Evolutionary conservation across 1,139 yeast species (phyloP).

Genomic region (Scheffersomyces illinoinensis): DNA sequence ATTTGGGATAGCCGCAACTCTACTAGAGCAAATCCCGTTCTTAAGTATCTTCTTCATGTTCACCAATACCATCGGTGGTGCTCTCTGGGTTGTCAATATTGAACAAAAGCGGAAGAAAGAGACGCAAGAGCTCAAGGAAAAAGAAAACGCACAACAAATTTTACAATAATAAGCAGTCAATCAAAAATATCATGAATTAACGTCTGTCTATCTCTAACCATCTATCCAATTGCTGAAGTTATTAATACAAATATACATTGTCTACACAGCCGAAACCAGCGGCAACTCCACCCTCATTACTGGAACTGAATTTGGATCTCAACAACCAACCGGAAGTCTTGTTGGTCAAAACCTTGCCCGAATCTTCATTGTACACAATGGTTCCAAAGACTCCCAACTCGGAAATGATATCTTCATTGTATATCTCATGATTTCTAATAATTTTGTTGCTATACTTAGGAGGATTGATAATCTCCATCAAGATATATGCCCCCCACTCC

Average conservation of each 20-base stretch:
- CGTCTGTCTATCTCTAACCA: slow-evolving; percentile 6
- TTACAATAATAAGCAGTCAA: slow-evolving; percentile 5
- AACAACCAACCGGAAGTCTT: slow-evolving; percentile 80
- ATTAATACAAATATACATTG: slow-evolving; percentile 52
- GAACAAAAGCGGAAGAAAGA: slow-evolving; percentile 19
- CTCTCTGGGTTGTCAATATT: slow-evolving; percentile 60
- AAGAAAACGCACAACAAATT: slow-evolving; percentile 5
- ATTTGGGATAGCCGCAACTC: slow-evolving; percentile 61
- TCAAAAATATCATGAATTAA: slow-evolving; percentile 2
- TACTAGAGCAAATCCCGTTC: slow-evolving; percentile 62
- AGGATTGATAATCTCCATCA: slow-evolving; percentile 91
- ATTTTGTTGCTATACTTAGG: slow-evolving; percentile 67
- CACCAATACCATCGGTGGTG: slow-evolving; percentile 71
- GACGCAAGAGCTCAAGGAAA: not conserved
- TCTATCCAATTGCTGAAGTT: slow-evolving; percentile 7
- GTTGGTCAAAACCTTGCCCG: slow-evolving; percentile 59
- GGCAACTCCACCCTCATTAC: slow-evolving; percentile 98
- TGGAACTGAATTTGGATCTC: slow-evolving; percentile 81
- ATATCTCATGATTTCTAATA: slow-evolving; percentile 62
- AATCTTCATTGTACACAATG: slow-evolving; percentile 65
- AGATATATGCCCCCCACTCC: slow-evolving; percentile 87
- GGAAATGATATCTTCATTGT: slow-evolving; percentile 71
- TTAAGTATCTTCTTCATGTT: slow-evolving; percentile 61
- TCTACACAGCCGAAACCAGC: slow-evolving; percentile 98
- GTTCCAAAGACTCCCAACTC: slow-evolving; percentile 93